These are phyloP conservation scores for Macrotyloma uniflorum DNA, from an alignment of 306 rosid genomes.

Conservation along the genomic window DNA sequence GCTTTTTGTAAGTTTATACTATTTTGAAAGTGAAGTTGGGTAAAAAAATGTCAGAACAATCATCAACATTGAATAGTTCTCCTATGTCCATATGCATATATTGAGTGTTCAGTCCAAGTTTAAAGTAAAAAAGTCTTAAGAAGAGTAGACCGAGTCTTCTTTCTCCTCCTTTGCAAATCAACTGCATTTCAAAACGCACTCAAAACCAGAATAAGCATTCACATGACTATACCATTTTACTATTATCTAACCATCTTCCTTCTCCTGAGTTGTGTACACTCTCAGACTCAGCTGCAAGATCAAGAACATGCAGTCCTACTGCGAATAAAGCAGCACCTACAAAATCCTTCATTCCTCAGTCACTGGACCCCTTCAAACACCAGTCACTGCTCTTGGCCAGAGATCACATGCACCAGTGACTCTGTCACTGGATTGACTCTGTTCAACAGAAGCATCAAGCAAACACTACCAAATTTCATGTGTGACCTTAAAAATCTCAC, in stretches of 20 bases:
- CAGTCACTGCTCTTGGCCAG: constrained; percentile 64
- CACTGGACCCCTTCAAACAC: constrained; percentile 60
- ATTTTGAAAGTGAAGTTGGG: background rate
- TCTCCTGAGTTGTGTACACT: constrained; percentile 34
- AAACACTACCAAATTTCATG: constrained; percentile 59
- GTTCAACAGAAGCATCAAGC: background rate
- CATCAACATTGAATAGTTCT: background rate
- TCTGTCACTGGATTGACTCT: constrained; percentile 54
- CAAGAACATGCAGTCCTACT: constrained; percentile 58
- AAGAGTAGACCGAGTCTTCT: background rate
- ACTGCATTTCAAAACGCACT: constrained; percentile 3
- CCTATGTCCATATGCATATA: background rate
- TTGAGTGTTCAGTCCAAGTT: background rate
- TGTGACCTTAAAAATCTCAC: constrained; percentile 70
- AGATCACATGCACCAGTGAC: constrained; percentile 52
- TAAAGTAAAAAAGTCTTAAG: background rate
- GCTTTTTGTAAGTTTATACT: background rate
- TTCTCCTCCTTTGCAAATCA: constrained; percentile 15
- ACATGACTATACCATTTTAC: constrained; percentile 42
- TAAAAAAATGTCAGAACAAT: background rate
- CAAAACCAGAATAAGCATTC: background rate
- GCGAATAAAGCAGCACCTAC: constrained; percentile 46
- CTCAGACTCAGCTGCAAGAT: constrained; percentile 49
- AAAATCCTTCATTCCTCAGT: constrained; percentile 46
- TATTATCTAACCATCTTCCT: constrained; percentile 33